A percentile compares a stretch with the other conserved stretches of the same genome.
These are phyloP conservation scores for Gaeumannomyces sp. DNA, from an alignment of 2,329 filamentous ascomycete genomes.

Conservation along the genomic window DNA sequence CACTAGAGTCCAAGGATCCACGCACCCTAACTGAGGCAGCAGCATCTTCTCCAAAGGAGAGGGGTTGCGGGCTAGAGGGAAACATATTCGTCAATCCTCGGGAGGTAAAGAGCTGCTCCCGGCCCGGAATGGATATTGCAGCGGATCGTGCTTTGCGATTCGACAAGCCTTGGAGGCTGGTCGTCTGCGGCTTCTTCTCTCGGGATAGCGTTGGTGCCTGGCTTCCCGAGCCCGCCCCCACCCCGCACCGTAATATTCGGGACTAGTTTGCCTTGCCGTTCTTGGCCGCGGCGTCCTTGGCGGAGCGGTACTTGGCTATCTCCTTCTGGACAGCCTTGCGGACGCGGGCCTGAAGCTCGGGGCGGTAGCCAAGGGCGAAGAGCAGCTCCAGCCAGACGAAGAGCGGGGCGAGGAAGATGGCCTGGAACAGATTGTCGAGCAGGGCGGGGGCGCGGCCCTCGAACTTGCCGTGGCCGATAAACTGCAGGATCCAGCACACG, in stretches of 20 bases:
- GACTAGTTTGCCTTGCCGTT: slow-evolving; percentile 44
- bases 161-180: not conserved
- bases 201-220: not conserved
- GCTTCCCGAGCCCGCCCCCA: not conserved
- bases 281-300: slow-evolving; percentile 38
- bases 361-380: slow-evolving; percentile 85
- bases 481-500: slow-evolving; percentile 79
- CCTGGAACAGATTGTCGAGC: slow-evolving; percentile 86
- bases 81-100: not conserved
- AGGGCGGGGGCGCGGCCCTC: slow-evolving; percentile 84
- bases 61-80: not conserved
- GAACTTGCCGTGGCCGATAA: slow-evolving; percentile 83
- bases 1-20: not conserved
- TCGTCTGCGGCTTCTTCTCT: slow-evolving; percentile 14
- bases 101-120: not conserved
- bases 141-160: not conserved
- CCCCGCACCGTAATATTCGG: not conserved
- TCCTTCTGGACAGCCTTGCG: slow-evolving; percentile 70
- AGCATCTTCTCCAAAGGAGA: not conserved
- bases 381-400: slow-evolving; percentile 96
- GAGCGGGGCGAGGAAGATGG: slow-evolving; percentile 85
- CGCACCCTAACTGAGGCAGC: not conserved
- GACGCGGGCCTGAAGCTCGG: slow-evolving; percentile 76
- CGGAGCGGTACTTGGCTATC: slow-evolving; percentile 64
- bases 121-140: not conserved